phyloP scores from a whole-genome alignment of 2,329 filamentous ascomycete species.

The Trichoderma citrinoviride region DNA sequence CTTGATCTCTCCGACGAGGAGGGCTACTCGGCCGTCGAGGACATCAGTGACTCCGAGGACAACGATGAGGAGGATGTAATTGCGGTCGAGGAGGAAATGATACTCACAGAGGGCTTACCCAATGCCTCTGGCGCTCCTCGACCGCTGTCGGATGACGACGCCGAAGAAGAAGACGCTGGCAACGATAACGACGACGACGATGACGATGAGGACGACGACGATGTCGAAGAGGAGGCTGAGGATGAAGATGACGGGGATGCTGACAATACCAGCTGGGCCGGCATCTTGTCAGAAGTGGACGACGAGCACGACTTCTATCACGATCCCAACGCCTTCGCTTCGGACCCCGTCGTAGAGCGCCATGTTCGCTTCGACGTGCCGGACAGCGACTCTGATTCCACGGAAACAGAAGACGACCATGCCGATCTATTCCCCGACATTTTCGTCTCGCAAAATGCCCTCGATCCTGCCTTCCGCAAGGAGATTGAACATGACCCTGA shows the following conservation, averaged over 20 bases:
- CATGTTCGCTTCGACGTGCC: constrained; percentile 73
- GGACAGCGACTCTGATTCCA: constrained; percentile 64
- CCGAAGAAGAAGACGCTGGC: constrained; percentile 41
- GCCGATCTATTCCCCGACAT: constrained; percentile 72
- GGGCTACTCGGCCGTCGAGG: constrained; percentile 73
- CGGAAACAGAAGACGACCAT: constrained; percentile 60
- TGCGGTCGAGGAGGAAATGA: constrained; percentile 74
- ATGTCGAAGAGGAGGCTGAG: constrained; percentile 26
- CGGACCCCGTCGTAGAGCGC: constrained; percentile 48
- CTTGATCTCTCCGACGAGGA: constrained; percentile 63
- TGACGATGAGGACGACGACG: constrained; percentile 39
- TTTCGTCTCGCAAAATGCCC: constrained; percentile 70
- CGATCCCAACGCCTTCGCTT: constrained; percentile 42
- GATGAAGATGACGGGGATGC: constrained; percentile 40
- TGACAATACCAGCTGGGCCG: constrained; percentile 54
- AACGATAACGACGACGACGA: constrained; percentile 39
- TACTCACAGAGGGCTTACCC: constrained; percentile 50
- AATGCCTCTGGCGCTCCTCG: constrained; percentile 49
- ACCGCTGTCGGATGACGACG: constrained; percentile 41
- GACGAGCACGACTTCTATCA: constrained; percentile 45
- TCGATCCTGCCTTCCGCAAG: constrained; percentile 69
- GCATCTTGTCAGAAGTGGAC: constrained; percentile 50
- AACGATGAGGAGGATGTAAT: constrained; percentile 77
- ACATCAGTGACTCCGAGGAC: constrained; percentile 73
- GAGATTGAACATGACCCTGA: constrained; percentile 69